phyloP scores from a whole-genome alignment of 352 stramenopile species.

The Pythium diclinum region DNA sequence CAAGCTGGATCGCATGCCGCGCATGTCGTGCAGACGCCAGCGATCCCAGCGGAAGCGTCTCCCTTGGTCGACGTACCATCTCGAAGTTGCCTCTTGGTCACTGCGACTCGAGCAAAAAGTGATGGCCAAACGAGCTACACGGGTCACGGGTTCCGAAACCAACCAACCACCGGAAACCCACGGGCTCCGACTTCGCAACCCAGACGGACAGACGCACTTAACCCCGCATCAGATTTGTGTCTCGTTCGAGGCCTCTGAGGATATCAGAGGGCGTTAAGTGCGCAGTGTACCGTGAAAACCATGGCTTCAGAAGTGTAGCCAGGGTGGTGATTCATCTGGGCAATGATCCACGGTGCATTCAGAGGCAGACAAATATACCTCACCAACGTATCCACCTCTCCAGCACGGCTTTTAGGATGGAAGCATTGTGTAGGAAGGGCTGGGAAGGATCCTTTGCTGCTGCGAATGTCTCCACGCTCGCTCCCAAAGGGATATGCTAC shows the following conservation, averaged over 20 bases:
- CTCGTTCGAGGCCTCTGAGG: not conserved
- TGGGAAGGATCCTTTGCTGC: no score
- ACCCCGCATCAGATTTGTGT: not conserved
- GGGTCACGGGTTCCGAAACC: conserved; percentile 1
- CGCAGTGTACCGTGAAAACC: not conserved
- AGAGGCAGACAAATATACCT: not conserved
- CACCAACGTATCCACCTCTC: not conserved
- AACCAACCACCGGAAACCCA: conserved; percentile 14
- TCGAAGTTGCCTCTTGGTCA: conserved; percentile 20
- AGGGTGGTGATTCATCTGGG: not conserved
- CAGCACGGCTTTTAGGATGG: no score
- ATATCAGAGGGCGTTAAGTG: not conserved
- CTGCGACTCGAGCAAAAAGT: conserved; percentile 4
- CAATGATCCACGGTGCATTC: not conserved
- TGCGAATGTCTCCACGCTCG: no score
- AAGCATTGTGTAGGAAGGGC: no score
- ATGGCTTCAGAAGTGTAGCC: conserved; percentile 2
- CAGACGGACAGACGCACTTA: not conserved
- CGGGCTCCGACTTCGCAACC: not conserved
- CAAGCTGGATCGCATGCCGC: not conserved
- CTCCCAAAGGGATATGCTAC: no score
- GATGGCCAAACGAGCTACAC: conserved; percentile 21
- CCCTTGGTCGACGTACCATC: conserved; percentile 16
- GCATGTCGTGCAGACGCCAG: not conserved
- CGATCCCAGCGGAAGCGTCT: not conserved